Evolutionary conservation across 306 rosid species (phyloP), one percentile per base, ranked within the genome.

Genomic region (Albizia julibrissin): DNA sequence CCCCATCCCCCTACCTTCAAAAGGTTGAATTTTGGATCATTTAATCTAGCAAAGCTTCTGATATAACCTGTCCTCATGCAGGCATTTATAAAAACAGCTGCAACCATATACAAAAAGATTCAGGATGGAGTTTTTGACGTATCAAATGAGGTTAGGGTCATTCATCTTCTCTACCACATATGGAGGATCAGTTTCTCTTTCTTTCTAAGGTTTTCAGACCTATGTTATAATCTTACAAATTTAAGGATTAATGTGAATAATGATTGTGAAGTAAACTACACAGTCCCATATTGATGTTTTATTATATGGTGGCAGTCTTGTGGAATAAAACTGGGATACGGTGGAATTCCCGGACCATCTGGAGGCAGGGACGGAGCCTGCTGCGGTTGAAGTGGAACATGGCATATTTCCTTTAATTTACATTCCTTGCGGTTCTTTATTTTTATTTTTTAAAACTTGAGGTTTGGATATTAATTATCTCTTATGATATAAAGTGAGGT

Each of bases 51-150:
- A 62, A 67, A 44, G 24, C 40, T 56, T 71, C 56, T 71, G 15
- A 76, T 24, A 31, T 46, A 31, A 78, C 29, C 21, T 50, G 21
- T 29, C 77, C 40, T 56, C 44, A 16, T 87, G 69, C 88, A 93
- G 99, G 98, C 99, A 74, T 95, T 95, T 86, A 91, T 93, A 79
- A 93, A 95, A 85, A 93, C 99, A 37, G 99, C 99, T 87, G 92
- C 94, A 77, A 95, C 94, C 84, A 95, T 93, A 81, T 93, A 91
- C 87, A 92, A 91, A 82, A 95, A 95, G 89, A 93, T 95, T 79
- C 97, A 95, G 80, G 97, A 93, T 86, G 99, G 99, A 58, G 94
- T 95, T 42, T 95, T 95, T 79, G 99, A 95, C 89, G 97, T 95
- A 74, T 95, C 99, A 21, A 95, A 95, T 86, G 99, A 95, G 96